phyloP scores from a whole-genome alignment of 371 early-diverging fungal genomes.

The Haplosporangium sp. region DNA sequence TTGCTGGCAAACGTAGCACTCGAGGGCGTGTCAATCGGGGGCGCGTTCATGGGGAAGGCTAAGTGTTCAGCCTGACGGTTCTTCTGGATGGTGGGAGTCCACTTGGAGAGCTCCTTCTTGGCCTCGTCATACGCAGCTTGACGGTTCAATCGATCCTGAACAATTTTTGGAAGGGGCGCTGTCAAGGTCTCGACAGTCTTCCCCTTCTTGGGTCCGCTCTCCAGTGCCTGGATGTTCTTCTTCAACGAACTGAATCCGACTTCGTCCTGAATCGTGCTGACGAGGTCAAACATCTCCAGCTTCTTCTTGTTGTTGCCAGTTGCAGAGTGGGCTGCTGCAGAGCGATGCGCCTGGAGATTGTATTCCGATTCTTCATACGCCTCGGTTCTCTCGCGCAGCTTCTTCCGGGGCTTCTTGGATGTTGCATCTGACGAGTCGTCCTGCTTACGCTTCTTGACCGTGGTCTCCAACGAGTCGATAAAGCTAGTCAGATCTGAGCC shows the following conservation, averaged over 20 bases:
- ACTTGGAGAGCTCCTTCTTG: slow-evolving; percentile 84
- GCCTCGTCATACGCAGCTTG: slow-evolving; percentile 84
- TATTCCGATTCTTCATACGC: slow-evolving; percentile 83
- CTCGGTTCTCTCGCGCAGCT: slow-evolving; percentile 73
- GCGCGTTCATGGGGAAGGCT: slow-evolving; percentile 73
- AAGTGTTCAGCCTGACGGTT: slow-evolving; percentile 91
- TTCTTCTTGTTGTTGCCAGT: slow-evolving; percentile 59
- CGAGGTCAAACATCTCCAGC: slow-evolving; percentile 79
- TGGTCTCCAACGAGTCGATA: slow-evolving; percentile 65
- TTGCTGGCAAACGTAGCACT: slow-evolving; percentile 71
- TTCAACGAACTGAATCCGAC: slow-evolving; percentile 69
- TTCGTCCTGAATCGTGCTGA: slow-evolving; percentile 73
- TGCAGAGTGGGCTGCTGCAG: slow-evolving; percentile 32
- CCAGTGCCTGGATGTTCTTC: slow-evolving; percentile 69
- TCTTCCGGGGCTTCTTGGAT: slow-evolving; percentile 61
- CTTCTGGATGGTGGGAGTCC: slow-evolving; percentile 84
- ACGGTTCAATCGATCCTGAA: slow-evolving; percentile 88
- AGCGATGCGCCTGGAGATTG: slow-evolving; percentile 67
- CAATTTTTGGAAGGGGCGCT: slow-evolving; percentile 85
- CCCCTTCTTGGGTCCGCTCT: slow-evolving; percentile 61
- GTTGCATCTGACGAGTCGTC: slow-evolving; percentile 56
- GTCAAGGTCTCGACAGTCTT: slow-evolving; percentile 67
- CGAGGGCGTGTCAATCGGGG: slow-evolving; percentile 56
- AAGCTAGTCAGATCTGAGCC: slow-evolving; percentile 56
- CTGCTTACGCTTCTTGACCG: slow-evolving; percentile 53